Base-by-base conservation (phyloP, 1,284 basidiomycete species). In the Athelia psychrophila region DNA sequence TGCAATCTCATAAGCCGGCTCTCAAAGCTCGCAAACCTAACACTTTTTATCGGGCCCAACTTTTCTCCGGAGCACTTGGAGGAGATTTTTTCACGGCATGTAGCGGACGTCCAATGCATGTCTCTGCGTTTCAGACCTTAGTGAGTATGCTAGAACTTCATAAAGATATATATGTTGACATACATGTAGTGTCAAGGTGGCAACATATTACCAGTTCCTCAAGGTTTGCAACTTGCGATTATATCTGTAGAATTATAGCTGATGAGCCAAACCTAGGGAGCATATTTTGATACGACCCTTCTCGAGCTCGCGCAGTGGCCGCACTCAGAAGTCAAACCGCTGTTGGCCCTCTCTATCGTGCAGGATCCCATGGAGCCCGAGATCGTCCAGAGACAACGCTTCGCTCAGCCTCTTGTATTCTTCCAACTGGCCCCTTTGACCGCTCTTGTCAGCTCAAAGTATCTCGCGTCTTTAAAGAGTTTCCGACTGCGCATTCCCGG, bases 391-490 rank as follows among this genome's bases (percentile, higher is more conserved):
- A 56, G 48, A 54, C 51, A 59, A 51, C 69, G 56, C 38, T 90
- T 90, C 54, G 87, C 88, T 2, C 87, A 90, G 59, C 87, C 88
- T 0, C 67, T 90, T 48, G 85, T 88, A 3, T 89, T 90, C 69
- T 86, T 86, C 62, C 75, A 75, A 18, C 72, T 89, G 27, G 77
- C 84, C 42, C 65, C 76, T 2, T 61, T 82, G 50, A 58, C 74
- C 2, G 57, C 60, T 1, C 70, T 88, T 46, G 63, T 78, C 8
- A 70, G 70, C 44, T 82, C 85, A 2, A 66, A 72, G 0, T 67
- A 70, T 35, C 54, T 78, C 24, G 62, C 58, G 30, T 63, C 72
- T 16, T 64, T 84, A 45, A 71, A 62, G 9, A 66, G 75, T 47
- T 64, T 88, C 46, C 75, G 83, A 12, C 64, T 90, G 27, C 80